Percentiles rank a stretch among this genome's conserved stretches.
phyloP scores from a whole-genome alignment of 1,284 basidiomycete genomes.

The Lignosus rhinocerotis region DNA sequence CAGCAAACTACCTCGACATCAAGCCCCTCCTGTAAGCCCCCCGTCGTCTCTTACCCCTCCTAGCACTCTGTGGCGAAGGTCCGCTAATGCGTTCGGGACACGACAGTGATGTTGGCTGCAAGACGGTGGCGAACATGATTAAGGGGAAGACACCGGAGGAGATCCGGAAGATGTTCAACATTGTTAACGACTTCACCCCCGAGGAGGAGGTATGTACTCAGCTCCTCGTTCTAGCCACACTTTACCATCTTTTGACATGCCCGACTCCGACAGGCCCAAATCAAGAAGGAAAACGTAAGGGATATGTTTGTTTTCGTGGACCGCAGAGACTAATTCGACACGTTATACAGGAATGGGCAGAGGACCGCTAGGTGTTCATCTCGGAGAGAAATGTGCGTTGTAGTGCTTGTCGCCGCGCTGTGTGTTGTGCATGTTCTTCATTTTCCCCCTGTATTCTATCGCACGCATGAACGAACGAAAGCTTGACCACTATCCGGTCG shows the following conservation, averaged over 20 bases:
- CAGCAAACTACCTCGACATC: constrained; percentile 99
- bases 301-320: not conserved
- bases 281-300: constrained; percentile 98
- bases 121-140: constrained; percentile 99
- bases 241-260: constrained; percentile 14
- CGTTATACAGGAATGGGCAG: constrained; percentile 73
- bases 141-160: constrained; percentile 97
- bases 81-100: not conserved
- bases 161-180: constrained; percentile 96
- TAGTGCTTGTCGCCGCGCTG: constrained; percentile 23
- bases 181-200: constrained; percentile 97
- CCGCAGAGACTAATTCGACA: constrained; percentile 1
- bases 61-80: not conserved
- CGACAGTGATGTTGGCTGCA: constrained; percentile 94
- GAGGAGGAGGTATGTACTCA: constrained; percentile 84
- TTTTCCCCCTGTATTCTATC: constrained; percentile 22
- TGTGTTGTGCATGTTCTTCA: constrained; percentile 23
- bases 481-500: not conserved
- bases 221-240: not conserved
- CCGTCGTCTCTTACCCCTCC: not conserved
- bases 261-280: constrained; percentile 74
- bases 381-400: constrained; percentile 22
- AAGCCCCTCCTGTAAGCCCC: constrained; percentile 90
- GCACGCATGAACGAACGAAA: constrained; percentile 13
- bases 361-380: constrained; percentile 65